Base-by-base conservation (phyloP, 2,329 filamentous ascomycete genomes). In the Colletotrichum paranaense region DNA sequence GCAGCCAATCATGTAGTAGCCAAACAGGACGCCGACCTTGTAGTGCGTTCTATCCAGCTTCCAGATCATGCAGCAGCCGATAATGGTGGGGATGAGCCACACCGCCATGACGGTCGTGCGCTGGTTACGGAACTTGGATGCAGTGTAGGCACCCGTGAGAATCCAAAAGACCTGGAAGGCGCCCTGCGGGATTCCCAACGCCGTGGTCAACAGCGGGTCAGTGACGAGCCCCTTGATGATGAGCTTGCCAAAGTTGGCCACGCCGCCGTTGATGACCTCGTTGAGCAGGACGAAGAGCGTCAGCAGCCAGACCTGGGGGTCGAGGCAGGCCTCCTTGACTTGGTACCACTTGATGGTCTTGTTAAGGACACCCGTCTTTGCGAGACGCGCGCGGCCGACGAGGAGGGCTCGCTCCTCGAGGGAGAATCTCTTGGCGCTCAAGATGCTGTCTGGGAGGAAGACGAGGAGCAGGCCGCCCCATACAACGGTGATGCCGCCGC, bases 381-480 rank as follows among this genome's bases (percentile, higher is more conserved):
- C 78, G 89, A 86, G 80, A 0, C 86, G 82, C 0, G 90, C 86
- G 28, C 89, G 85, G 60, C 87, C 86, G 14, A 89, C 83, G 5
- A 88, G 88, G 19, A 91, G 85, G 2, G 81, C 82, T 63, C 87
- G 88, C 78, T 94, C 91, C 60, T 88, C 85, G 0, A 83, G 78
- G 5, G 82, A 87, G 46, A 94, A 85, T 78, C 91, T 93, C 72
- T 87, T 88, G 3, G 91, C 90, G 0, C 88, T 91, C 24, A 90
- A 86, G 0, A 91, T 91, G 2, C 87, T 84, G 78, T 94, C 90
- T 0, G 92, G 89, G 1, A 94, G 84, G 53, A 90, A 78, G 75
- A 90, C 86, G 80, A 88, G 87, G 16, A 88, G 88, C 2, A 87
- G 79, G 9, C 91, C 79, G 0, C 89, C 89, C 87, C 89, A 90